Percentiles rank a stretch among this genome's conserved stretches.
Conservation (phyloP, 1,139 yeast genomes). For the Yamadazyma jaroonii region DNA sequence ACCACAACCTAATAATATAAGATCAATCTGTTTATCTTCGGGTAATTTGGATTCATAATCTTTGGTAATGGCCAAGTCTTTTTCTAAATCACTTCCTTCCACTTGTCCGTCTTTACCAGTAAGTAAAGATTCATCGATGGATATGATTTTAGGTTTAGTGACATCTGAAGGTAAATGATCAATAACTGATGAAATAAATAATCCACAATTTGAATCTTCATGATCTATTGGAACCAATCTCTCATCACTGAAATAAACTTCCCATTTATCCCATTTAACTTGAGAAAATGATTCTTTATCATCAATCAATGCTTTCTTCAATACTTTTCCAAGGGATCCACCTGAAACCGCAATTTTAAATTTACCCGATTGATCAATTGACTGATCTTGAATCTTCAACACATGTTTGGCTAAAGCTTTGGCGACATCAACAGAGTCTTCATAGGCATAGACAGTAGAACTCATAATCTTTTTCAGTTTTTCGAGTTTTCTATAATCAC, state of each 20-base stretch:
- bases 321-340: conserved; percentile 80
- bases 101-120: conserved; percentile 46
- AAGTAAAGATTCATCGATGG: conserved; percentile 49
- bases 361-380: conserved; percentile 34
- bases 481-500: background rate
- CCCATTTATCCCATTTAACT: conserved; percentile 67
- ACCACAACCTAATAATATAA: conserved; percentile 70
- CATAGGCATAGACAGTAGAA: conserved; percentile 48
- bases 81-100: conserved; percentile 32
- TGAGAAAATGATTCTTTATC: conserved; percentile 43
- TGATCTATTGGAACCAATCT: conserved; percentile 66
- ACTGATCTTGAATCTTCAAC: conserved; percentile 51
- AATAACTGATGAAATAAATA: conserved; percentile 57
- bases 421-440: conserved; percentile 58
- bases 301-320: conserved; percentile 67
- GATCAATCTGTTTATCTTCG: conserved; percentile 41
- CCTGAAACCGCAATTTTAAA: conserved; percentile 87
- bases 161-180: conserved; percentile 30
- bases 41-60: conserved; percentile 51
- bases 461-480: conserved; percentile 17
- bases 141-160: conserved; percentile 41
- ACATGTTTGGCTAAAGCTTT: conserved; percentile 55
- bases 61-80: conserved; percentile 48
- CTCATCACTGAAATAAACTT: conserved; percentile 70
- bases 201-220: conserved; percentile 66